phyloP scores from a whole-genome alignment of 805 yeast species.

The Candida rishiriensis region DNA sequence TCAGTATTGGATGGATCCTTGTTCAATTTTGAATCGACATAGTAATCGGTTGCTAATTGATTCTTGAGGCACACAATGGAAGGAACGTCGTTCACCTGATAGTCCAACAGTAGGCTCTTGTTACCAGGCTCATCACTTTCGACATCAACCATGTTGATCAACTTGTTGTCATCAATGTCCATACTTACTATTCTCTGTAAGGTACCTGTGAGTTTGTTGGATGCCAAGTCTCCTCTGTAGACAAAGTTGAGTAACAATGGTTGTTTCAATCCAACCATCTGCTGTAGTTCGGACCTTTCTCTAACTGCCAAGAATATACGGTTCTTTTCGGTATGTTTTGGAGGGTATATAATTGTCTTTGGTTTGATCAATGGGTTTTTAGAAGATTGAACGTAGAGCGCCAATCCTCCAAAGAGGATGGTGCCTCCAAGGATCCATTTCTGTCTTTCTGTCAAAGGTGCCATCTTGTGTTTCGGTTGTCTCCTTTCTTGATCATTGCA shows the following conservation, averaged over 20 bases:
- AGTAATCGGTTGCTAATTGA: conserved; percentile 50
- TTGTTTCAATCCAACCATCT: conserved; percentile 44
- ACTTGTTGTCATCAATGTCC: conserved; percentile 36
- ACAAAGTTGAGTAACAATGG: conserved; percentile 75
- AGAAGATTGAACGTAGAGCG: conserved; percentile 23
- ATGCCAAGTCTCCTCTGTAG: conserved; percentile 54
- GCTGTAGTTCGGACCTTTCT: conserved; percentile 55
- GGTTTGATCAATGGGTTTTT: conserved; percentile 27
- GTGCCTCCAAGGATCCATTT: conserved; percentile 29
- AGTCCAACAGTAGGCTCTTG: conserved; percentile 52
- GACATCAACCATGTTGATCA: conserved; percentile 62
- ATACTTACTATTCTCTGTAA: conserved; percentile 48
- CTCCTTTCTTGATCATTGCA: neutral
- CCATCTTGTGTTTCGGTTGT: conserved; percentile 2
- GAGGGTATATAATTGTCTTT: conserved; percentile 33
- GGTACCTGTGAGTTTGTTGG: conserved; percentile 59
- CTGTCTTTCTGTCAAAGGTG: conserved; percentile 24
- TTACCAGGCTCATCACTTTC: conserved; percentile 66
- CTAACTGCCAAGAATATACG: conserved; percentile 51
- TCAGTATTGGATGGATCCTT: conserved; percentile 25
- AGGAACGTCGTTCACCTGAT: conserved; percentile 53
- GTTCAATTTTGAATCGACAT: conserved; percentile 28
- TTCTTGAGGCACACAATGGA: conserved; percentile 62
- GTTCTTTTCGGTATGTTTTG: conserved; percentile 27
- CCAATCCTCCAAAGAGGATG: conserved; percentile 20